These are phyloP conservation scores for Hanseniaspora pseudoguilliermondii DNA, from an alignment of 805 yeast genomes.

Conservation along the genomic window DNA sequence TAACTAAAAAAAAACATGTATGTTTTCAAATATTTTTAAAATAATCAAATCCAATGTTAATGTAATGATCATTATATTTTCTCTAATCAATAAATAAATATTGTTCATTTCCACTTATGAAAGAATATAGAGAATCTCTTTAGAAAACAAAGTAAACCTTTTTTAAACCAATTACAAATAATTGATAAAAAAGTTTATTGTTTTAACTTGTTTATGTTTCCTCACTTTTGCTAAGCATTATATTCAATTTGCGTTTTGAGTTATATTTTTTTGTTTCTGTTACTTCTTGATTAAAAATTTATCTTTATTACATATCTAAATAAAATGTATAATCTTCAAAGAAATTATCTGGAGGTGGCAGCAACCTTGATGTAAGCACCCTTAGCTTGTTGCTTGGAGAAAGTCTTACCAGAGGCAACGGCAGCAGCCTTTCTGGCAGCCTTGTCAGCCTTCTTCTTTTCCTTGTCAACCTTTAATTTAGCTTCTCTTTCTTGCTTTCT, in stretches of 20 bases:
- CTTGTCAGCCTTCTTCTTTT: slow-evolving; percentile 80
- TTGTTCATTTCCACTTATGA: too few relatives aligned
- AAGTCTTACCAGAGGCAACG: slow-evolving; percentile 61
- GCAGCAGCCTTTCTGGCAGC: slow-evolving; percentile 91
- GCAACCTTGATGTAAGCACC: slow-evolving; percentile 96
- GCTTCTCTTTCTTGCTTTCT: slow-evolving; percentile 96
- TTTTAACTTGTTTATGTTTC: background rate
- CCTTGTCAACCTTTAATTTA: slow-evolving; percentile 72
- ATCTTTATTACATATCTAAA: background rate
- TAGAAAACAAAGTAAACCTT: too few relatives aligned
- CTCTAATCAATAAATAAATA: too few relatives aligned
- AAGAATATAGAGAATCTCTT: too few relatives aligned
- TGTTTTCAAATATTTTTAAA: too few relatives aligned
- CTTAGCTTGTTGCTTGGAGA: slow-evolving; percentile 93
- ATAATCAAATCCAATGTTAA: too few relatives aligned
- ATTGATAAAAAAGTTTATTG: too few relatives aligned
- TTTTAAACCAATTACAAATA: too few relatives aligned
- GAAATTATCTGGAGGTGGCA: slow-evolving; percentile 81
- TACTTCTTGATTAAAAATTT: background rate
- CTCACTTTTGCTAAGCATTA: background rate
- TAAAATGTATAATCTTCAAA: slow-evolving; percentile 13
- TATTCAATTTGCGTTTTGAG: background rate
- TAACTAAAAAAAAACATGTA: too few relatives aligned
- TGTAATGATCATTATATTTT: too few relatives aligned
- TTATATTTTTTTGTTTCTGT: background rate